A percentile compares a stretch with the other conserved stretches of the same genome.
Evolutionary conservation across 805 yeast species (phyloP).

Genomic region (Candida tibetensis): DNA sequence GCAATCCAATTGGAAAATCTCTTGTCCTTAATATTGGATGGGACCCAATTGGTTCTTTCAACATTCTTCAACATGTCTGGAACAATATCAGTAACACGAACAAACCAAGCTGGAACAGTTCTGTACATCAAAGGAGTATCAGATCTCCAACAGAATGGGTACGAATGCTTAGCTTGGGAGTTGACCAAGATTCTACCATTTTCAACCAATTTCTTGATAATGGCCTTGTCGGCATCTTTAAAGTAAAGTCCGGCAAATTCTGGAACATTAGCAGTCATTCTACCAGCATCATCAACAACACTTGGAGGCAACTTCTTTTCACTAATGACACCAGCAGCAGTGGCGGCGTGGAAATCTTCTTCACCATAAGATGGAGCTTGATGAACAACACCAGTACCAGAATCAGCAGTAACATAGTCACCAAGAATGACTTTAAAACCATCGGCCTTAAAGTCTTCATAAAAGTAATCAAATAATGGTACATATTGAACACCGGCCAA

Average conservation of each 20-base stretch:
- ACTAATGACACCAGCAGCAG: conserved; percentile 68
- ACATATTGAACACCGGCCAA: conserved; percentile 75
- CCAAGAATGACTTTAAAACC: conserved; percentile 83
- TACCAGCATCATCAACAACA: conserved; percentile 93
- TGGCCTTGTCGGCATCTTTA: conserved; percentile 91
- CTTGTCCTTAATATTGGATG: conserved; percentile 83
- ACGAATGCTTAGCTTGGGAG: conserved; percentile 88
- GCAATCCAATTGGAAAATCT: conserved; percentile 98
- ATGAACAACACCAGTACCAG: conserved; percentile 99
- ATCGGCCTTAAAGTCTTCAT: conserved; percentile 66
- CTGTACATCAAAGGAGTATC: conserved; percentile 96
- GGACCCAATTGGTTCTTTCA: conserved; percentile 92
- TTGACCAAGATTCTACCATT: conserved; percentile 71
- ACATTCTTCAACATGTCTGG: conserved; percentile 89
- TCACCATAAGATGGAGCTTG: conserved; percentile 99
- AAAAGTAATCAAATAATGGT: conserved; percentile 82
- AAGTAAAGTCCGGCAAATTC: conserved; percentile 83
- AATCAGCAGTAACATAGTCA: conserved; percentile 83
- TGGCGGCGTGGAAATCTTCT: conserved; percentile 87
- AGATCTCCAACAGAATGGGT: conserved; percentile 99
- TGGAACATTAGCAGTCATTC: conserved; percentile 69
- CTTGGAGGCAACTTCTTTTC: conserved; percentile 77
- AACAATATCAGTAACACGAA: conserved; percentile 79
- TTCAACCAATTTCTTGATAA: conserved; percentile 79
- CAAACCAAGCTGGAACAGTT: conserved; percentile 98